Evolutionary conservation across 441 rosid species (phyloP), one percentile per base, ranked within the genome.

Genomic region (Jatropha multifida): DNA sequence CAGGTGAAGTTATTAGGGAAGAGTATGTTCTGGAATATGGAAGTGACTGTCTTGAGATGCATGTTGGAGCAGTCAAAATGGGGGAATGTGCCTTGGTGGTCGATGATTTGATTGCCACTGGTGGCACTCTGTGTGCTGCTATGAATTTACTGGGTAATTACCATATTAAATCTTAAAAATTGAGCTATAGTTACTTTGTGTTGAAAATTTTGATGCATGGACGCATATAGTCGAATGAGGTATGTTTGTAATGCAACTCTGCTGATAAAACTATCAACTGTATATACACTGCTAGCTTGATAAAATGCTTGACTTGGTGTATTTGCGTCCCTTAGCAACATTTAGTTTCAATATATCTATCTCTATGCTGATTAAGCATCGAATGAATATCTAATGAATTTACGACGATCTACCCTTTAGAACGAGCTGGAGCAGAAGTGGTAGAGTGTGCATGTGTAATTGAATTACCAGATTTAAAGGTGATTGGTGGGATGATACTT

Each of bases 101-200:
- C 27, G 99, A 92, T 76, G 98, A 94, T 78, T 80, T 94, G 65
- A 85, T 96, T 74, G 99, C 99, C 27, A 96, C 99, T 18, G 99
- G 99, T 1, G 98, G 99, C 74, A 94, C 99, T 72, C 89, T 94
- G 20, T 84, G 96, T 38, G 98, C 98, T 62, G 99, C 99, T 65
- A 93, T 94, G 84, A 94, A 85, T 75, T 82, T 94, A 80, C 89
- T 96, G 4, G 97, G 99, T 95, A 91, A 67, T 58, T 51, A 14
- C 18, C 26, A 1, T 48, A 26, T 6, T 0, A 44, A 38, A 55
- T 69, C 42, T 65, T 61, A 44, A 7, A 1, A 2, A 44, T 44
- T 44, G 48, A 4, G 48, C 48, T 4, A 6, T 4, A 52, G 0
- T 15, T 17, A 42, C 55, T 23, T 32, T 7, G 8, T 18, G 23